Conservation (phyloP, 139 green algal species). For the Protoeuglena noctilucae region DNA sequence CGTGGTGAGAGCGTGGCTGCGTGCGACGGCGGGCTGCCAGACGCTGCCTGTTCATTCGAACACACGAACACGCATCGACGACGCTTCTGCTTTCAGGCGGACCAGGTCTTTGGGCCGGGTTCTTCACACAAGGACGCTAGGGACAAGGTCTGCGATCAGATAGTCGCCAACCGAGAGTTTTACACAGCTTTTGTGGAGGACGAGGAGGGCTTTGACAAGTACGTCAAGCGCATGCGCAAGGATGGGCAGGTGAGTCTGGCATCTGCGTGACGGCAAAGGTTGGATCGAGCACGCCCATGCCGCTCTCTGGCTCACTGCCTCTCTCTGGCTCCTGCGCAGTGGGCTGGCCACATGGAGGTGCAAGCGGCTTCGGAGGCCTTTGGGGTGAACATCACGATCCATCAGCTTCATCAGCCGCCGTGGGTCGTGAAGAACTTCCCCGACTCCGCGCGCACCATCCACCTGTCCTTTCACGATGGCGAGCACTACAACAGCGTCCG, state of each 20-base stretch:
- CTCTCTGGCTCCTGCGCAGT: slow-evolving; percentile 21
- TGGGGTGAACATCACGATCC: slow-evolving; percentile 33
- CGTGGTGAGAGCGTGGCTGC: too few species aligned
- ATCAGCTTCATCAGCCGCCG: slow-evolving; percentile 33
- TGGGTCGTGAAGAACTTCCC: slow-evolving; percentile 39
- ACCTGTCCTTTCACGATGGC: slow-evolving; percentile 44
- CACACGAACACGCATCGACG: too few species aligned
- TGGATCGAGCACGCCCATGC: background rate
- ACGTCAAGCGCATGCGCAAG: slow-evolving; percentile 40
- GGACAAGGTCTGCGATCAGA: too few species aligned
- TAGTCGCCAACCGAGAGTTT: too few species aligned
- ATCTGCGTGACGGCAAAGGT: background rate
- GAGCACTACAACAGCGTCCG: slow-evolving; percentile 52
- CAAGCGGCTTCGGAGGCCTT: slow-evolving; percentile 24
- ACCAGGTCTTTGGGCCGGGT: too few species aligned
- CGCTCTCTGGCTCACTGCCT: background rate
- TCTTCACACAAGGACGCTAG: too few species aligned
- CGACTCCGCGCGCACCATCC: slow-evolving; percentile 8
- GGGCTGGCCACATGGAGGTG: slow-evolving; percentile 56
- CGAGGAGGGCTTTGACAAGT: slow-evolving; percentile 42
- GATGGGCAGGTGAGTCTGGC: background rate
- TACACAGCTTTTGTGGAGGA: slow-evolving; percentile 65
- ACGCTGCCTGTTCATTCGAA: too few species aligned
- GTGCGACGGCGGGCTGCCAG: too few species aligned
- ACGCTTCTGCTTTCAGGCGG: too few species aligned